Evolutionary conservation across 163 green algal species (phyloP).

Genomic region (Chlorella variabilis): DNA sequence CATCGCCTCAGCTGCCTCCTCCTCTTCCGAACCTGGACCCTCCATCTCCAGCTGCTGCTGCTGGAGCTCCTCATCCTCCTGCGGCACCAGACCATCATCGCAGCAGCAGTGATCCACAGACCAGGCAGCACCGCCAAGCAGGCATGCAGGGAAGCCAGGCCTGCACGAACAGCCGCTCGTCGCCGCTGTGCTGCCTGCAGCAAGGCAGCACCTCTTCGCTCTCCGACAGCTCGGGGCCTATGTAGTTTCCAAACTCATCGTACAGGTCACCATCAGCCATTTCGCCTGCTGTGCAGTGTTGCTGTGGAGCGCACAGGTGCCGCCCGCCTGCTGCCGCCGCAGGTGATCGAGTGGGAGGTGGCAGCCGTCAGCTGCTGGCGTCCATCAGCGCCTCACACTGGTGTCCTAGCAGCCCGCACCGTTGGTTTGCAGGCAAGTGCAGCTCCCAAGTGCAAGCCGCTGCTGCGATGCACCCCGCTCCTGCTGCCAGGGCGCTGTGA

Average conservation of each 20-base stretch:
- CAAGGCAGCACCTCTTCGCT: constrained; percentile 80
- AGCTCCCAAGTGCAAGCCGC: neutral
- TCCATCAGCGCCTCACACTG: neutral
- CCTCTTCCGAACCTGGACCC: constrained; percentile 57
- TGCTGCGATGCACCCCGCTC: neutral
- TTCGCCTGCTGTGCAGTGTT: neutral
- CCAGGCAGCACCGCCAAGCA: too few relatives aligned
- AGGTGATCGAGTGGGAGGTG: neutral
- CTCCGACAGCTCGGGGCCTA: constrained; percentile 91
- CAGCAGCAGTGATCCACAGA: neutral
- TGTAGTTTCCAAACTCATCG: constrained; percentile 99
- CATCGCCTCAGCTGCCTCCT: constrained; percentile 59
- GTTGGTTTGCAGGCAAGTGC: neutral
- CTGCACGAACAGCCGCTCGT: too few relatives aligned
- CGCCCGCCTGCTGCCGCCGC: constrained; percentile 11
- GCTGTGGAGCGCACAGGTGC: neutral
- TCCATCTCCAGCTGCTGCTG: constrained; percentile 57
- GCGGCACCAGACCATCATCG: neutral
- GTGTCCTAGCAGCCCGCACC: neutral
- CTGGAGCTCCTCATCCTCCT: constrained; percentile 71
- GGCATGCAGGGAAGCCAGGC: too few relatives aligned
- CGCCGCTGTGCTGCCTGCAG: too few relatives aligned
- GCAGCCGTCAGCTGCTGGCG: constrained; percentile 16
- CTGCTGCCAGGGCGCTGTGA: neutral
- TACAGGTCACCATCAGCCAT: constrained; percentile 37